These are phyloP conservation scores for Talaromyces marneffei DNA, from an alignment of 2,329 filamentous ascomycete genomes.

Conservation along the genomic window DNA sequence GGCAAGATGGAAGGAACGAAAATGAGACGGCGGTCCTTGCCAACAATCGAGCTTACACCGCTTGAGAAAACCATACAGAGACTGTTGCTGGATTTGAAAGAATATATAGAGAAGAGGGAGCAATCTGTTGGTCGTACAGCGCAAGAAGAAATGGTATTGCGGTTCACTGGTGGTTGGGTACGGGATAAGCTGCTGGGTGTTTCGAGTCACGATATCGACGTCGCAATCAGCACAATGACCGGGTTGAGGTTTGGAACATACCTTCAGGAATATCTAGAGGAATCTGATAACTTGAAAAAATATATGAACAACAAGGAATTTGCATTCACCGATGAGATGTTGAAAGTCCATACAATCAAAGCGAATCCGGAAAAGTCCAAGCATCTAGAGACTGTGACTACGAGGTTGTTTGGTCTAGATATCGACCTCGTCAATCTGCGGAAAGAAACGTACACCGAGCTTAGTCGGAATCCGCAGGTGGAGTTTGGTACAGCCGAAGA, in stretches of 20 bases:
- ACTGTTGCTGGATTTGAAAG: conserved; percentile 78
- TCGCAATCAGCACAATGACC: conserved; percentile 46
- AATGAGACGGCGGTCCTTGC: conserved; percentile 16
- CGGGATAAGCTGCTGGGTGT: conserved; percentile 45
- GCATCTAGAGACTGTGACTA: conserved; percentile 86
- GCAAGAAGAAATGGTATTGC: conserved; percentile 43
- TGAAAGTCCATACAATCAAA: conserved; percentile 78
- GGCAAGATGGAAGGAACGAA: conserved; percentile 8
- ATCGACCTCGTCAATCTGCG: conserved; percentile 91
- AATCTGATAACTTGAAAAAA: conserved; percentile 35
- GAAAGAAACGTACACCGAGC: conserved; percentile 83
- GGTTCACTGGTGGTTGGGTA: conserved; percentile 48
- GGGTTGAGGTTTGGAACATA: conserved; percentile 43
- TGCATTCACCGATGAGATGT: conserved; percentile 59
- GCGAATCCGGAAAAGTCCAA: conserved; percentile 96
- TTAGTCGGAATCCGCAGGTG: conserved; percentile 84
- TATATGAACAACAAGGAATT: conserved; percentile 40
- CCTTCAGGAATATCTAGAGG: conserved; percentile 40
- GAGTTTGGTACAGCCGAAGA: conserved; percentile 90
- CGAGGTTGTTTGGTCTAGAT: conserved; percentile 76
- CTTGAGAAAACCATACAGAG: conserved; percentile 65
- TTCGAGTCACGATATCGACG: conserved; percentile 45
- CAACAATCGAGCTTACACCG: conserved; percentile 56
- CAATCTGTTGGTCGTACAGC: conserved; percentile 1
- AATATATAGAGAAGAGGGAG: conserved; percentile 48